phyloP scores from a whole-genome alignment of 1,284 basidiomycete species.

The Ustilago hordei region DNA sequence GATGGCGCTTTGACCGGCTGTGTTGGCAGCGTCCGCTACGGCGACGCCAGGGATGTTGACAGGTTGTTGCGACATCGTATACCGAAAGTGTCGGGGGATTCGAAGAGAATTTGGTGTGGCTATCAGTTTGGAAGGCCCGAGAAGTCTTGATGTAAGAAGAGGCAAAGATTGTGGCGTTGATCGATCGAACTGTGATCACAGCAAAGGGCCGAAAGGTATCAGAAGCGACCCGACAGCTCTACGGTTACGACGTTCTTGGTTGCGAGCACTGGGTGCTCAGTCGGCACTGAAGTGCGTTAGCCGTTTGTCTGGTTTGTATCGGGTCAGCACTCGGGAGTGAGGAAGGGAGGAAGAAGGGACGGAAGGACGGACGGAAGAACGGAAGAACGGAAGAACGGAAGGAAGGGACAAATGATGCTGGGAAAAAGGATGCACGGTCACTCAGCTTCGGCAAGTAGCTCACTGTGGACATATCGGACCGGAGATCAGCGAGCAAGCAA shows the following conservation, averaged over 20 bases:
- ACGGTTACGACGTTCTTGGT: background rate
- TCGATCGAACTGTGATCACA: background rate
- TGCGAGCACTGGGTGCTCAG: background rate
- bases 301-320: background rate
- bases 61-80: slow-evolving; percentile 34
- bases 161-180: background rate
- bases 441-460: background rate
- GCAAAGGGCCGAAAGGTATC: background rate
- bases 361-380: background rate
- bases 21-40: slow-evolving; percentile 4
- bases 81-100: background rate
- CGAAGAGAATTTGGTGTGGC: background rate
- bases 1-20: slow-evolving; percentile 32
- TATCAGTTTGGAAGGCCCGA: background rate
- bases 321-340: background rate
- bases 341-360: background rate
- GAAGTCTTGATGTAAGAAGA: background rate
- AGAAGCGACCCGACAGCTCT: background rate
- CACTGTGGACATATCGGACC: slow-evolving; percentile 16
- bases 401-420: background rate
- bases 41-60: slow-evolving; percentile 19
- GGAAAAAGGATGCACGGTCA: background rate
- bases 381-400: background rate
- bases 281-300: too few species aligned
- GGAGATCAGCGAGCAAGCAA: slow-evolving; percentile 36